Base-by-base conservation (phyloP, 2,329 filamentous ascomycete species). In the Calonectria fujianensis region DNA sequence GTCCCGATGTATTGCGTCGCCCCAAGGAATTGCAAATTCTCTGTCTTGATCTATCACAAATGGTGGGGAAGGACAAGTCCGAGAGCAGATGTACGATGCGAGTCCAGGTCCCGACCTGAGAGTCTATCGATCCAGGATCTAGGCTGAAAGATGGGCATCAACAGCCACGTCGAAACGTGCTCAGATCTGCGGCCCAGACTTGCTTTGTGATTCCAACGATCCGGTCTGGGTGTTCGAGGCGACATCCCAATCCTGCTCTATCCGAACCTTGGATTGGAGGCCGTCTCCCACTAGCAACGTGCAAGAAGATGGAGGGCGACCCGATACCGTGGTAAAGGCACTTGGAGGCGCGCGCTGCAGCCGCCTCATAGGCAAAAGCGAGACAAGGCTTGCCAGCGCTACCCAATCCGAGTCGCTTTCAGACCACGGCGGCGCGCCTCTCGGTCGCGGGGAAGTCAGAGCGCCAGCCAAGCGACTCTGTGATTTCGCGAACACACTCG, bases 321-420 rank as follows among this genome's bases (percentile, higher is more conserved):
- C 77, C 77, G 71, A 70, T 66, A 54, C 75, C 72, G 61, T 76
- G 77, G 77, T 77, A 77, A 51, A 77, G 72, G 76, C 59, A 72
- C 64, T 75, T 57, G 63, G 72, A 70, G 57, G 57, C 57, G 76
- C 72, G 72, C 65, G 59, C 75, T 73, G 74, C 76, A 78, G 75
- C 75, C 65, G 70, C 73, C 61, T 78, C 75, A 71, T 61, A 67
- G 73, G 70, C 52, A 57, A 66, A 61, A 51, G 64, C 71, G 57
- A 63, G 57, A 63, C 57, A 63, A 72, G 71, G 75, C 65, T 71
- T 73, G 51, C 29, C 48, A 69, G 41, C 65, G 69, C 66, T 66
- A 24, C 48, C 71, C 59, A 54, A 66, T 69, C 69, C 71, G 68
- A 59, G 45, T 37, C 70, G 63, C 70, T 27, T 52, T 66, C 32